Base-by-base conservation (phyloP, 352 stramenopile species). In the Phytophthora lateralis region DNA sequence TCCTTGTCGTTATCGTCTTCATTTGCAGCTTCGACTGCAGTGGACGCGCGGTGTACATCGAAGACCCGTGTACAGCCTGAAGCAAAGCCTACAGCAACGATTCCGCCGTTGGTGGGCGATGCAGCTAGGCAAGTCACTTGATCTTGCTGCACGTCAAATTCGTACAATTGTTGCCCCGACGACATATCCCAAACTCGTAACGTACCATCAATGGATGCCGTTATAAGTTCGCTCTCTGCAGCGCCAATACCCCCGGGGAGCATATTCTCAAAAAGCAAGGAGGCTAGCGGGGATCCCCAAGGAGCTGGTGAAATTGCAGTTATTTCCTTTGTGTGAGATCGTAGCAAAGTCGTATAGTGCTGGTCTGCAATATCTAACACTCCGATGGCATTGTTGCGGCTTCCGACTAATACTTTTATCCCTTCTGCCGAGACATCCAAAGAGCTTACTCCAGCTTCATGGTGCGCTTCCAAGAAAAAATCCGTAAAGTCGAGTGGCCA, bases 401-500 rank as follows among this genome's bases (percentile, higher is more conserved):
- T 88, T 0, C 88, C 87, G 1, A 96, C 86, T 6, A 93, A 47
- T 0, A 97, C 76, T 48, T 80, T 78, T 38, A 96, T 80, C 0
- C 92, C 90, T 35, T 97, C 90, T 6, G 53, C 54, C 1, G 84
- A 94, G 2, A 97, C 75, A 54, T 92, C 76, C 7, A 91, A 73
- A 6, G 63, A 75, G 5, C 63, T 66, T 4, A 98, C 88, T 0
- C 78, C 52, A 1, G 74, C 73, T 38, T 97, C 88, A 48, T 97
- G 88, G 18, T 89, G 72, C 17, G 89, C 92, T 66, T 98, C 92
- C 26, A 98, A 64, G 60, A 97, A 95, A 63, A 95, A 98, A 63
- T 97, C 89, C 12, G 78, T 79, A 55, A 98, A 98, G 68, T 97
- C 91, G 1, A 97, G 68, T 8, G 92, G 89, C 92, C 92, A 98